A percentile compares a stretch with the other conserved stretches of the same genome.
phyloP scores from a whole-genome alignment of 1,139 yeast genomes.

The Sugiyamaella japonica region DNA sequence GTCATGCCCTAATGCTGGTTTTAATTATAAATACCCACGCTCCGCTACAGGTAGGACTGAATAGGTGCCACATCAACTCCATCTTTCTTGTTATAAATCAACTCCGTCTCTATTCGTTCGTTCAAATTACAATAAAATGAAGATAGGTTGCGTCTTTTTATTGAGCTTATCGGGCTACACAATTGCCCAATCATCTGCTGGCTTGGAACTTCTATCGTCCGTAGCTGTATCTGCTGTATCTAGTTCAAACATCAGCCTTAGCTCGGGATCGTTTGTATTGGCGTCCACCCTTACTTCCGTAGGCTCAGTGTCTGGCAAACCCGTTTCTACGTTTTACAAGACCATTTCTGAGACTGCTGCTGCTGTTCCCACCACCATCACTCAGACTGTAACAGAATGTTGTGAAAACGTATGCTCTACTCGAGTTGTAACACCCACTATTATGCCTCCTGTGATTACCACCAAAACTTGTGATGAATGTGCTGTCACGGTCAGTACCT shows the following conservation, averaged over 20 bases:
- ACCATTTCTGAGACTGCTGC: conserved; percentile 2
- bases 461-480: conserved; percentile 25
- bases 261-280: conserved; percentile 3
- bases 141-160: neutral
- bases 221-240: neutral
- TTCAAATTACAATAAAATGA: neutral
- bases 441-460: conserved; percentile 30
- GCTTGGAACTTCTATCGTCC: neutral
- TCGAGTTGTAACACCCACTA: conserved; percentile 28
- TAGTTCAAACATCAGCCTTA: conserved; percentile 5
- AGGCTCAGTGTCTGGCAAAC: neutral
- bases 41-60: neutral
- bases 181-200: neutral
- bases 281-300: neutral
- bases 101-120: neutral
- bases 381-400: conserved; percentile 25
- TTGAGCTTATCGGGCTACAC: neutral
- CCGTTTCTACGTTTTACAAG: neutral
- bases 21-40: neutral
- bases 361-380: neutral
- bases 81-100: neutral
- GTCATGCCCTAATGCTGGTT: too few species aligned
- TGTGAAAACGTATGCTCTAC: conserved; percentile 32
- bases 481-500: conserved; percentile 25
- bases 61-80: neutral